Evolutionary conservation across 345 rosid genomes (phyloP), one percentile per base, ranked within the genome.

Genomic region (Salix caprea): DNA sequence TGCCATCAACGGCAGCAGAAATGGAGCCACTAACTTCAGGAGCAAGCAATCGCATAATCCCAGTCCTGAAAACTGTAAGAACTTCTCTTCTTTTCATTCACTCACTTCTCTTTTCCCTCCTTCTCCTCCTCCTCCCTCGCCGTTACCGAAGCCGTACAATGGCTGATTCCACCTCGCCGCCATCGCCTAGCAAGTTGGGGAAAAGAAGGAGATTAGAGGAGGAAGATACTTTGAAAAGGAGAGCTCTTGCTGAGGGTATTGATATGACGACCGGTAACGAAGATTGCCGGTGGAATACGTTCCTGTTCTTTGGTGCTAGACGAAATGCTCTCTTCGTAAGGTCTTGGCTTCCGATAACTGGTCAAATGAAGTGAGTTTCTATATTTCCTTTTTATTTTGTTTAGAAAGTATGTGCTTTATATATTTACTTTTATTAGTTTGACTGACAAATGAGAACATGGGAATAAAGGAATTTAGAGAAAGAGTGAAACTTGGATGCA

Each of bases 21-120:
- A 85, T 94, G 87, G 97, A 94, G 67, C 98, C 81, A 65, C 85
- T 93, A 62, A 96, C 99, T 23, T 96, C 99, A 23, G 99, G 99
- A 18, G 99, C 99, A 26, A 92, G 99, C 87, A 96, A 96, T 74
- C 98, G 99, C 36, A 91, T 96, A 16, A 90, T 96, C 67, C 96
- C 97, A 74, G 82, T 96, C 70, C 83, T 90, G 23, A 86, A 70
- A 76, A 76, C 87, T 77, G 83, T 96, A 9, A 79, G 86, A 75
- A 85, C 83, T 36, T 74, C 82, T 21, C 67, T 93, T 10, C 61
- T 84, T 76, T 87, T 87, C 86, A 15, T 92, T 62, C 82, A 87
- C 65, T 80, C 93, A 8, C 5, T 92, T 32, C n/a, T 92, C 71
- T 71, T 91, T 44, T 82, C 90, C 78, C 36, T 91, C 61, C 76